phyloP scores from a whole-genome alignment of 495 filamentous ascomycete species.

The Monascus purpureus region DNA sequence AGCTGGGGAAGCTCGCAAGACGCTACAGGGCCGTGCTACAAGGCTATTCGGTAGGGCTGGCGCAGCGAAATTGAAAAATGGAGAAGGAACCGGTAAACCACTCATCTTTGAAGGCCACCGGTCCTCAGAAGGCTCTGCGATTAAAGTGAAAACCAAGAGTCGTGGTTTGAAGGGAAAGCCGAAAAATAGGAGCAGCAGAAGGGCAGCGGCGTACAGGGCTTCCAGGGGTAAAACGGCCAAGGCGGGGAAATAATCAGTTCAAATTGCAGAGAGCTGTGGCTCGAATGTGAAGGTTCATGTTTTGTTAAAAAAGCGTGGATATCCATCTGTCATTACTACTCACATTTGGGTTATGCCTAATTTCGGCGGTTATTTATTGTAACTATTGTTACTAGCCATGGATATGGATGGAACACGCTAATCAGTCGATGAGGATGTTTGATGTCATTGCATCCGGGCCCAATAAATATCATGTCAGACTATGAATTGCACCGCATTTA shows the following conservation, averaged over 20 bases:
- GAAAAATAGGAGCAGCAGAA: constrained; percentile 35
- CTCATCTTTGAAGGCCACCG: constrained; percentile 86
- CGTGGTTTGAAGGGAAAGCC: constrained; percentile 40
- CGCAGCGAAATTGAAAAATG: constrained; percentile 46
- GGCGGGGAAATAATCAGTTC: constrained; percentile 4
- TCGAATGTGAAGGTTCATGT: not conserved
- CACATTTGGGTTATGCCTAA: no score
- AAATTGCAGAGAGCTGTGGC: constrained; percentile 3
- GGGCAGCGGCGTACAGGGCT: constrained; percentile 55
- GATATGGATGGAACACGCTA: no score
- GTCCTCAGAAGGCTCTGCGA: constrained; percentile 51
- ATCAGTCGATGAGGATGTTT: no score
- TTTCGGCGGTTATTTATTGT: no score
- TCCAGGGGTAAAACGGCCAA: constrained; percentile 32
- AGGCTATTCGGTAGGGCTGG: constrained; percentile 75
- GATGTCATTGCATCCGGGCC: no score
- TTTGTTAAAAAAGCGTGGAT: no score
- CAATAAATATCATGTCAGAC: no score
- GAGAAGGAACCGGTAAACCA: constrained; percentile 31
- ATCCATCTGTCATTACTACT: no score
- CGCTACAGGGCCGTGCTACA: constrained; percentile 61
- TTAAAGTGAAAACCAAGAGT: constrained; percentile 45
- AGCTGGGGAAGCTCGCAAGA: constrained; percentile 49
- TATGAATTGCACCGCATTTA: no score
- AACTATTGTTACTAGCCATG: no score